These are phyloP conservation scores for Ogataea haglerorum DNA, from an alignment of 805 yeast genomes.

Conservation along the genomic window DNA sequence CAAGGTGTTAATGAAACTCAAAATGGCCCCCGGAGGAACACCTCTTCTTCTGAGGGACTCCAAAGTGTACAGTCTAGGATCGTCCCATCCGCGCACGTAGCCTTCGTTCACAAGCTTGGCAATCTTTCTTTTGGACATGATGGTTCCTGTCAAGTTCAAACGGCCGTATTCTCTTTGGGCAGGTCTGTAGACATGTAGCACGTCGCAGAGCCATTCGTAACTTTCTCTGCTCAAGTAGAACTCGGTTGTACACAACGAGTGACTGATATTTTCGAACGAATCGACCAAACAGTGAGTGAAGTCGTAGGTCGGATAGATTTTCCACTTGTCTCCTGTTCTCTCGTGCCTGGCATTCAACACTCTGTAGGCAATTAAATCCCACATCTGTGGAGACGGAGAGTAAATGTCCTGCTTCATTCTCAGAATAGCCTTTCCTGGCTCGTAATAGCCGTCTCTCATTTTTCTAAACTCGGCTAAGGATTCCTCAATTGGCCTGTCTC, in stretches of 20 bases:
- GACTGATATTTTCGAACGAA: constrained; percentile 93
- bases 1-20: constrained; percentile 86
- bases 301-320: constrained; percentile 96
- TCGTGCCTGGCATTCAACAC: constrained; percentile 90
- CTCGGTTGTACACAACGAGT: constrained; percentile 95
- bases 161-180: constrained; percentile 99
- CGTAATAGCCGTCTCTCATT: constrained; percentile 87
- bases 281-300: constrained; percentile 99
- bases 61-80: constrained; percentile 91
- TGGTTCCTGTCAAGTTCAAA: constrained; percentile 89
- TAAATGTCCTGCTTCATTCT: constrained; percentile 94
- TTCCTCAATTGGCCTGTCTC: constrained; percentile 67
- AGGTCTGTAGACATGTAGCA: constrained; percentile 91
- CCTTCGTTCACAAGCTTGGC: constrained; percentile 83
- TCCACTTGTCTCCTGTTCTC: constrained; percentile 97
- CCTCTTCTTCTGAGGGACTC: constrained; percentile 97
- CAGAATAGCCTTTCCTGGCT: constrained; percentile 88
- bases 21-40: constrained; percentile 96
- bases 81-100: constrained; percentile 95
- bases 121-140: constrained; percentile 92
- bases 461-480: constrained; percentile 77
- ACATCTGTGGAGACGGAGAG: constrained; percentile 97
- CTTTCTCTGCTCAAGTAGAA: constrained; percentile 88
- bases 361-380: constrained; percentile 98
- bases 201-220: constrained; percentile 98